Evolutionary conservation across 257 asterid genomes (phyloP).

Genomic region (Przewalskia tangutica): DNA sequence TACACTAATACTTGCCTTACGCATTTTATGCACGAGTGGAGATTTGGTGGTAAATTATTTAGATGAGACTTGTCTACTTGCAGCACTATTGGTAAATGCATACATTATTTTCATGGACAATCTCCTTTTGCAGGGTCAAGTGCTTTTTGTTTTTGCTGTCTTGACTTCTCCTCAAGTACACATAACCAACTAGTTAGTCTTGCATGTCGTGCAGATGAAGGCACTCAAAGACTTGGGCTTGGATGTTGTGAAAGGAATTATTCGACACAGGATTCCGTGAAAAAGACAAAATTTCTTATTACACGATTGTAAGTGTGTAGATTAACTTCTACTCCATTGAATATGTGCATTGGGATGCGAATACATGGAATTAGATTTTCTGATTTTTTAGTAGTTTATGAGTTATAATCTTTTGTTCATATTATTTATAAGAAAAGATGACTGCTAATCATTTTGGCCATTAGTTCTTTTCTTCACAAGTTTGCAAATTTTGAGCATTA

Average conservation of each 20-base stretch:
- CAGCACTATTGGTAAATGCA: background rate
- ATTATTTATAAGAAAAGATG: background rate
- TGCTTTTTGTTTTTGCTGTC: background rate
- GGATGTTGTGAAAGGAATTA: slow-evolving; percentile 90
- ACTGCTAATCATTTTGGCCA: background rate
- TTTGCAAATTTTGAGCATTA: background rate
- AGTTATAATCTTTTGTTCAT: no score
- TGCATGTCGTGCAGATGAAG: slow-evolving; percentile 60
- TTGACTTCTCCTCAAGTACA: background rate
- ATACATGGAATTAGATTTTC: background rate
- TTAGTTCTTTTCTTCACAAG: background rate
- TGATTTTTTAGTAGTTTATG: background rate
- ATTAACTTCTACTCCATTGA: background rate
- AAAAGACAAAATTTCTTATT: slow-evolving; percentile 61
- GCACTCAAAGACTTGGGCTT: slow-evolving; percentile 88
- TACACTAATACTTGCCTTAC: background rate
- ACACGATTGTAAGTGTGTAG: slow-evolving; percentile 52
- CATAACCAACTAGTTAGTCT: background rate
- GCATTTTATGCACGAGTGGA: background rate
- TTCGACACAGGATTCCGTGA: slow-evolving; percentile 70
- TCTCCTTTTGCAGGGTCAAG: background rate
- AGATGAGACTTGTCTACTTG: background rate
- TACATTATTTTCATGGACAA: background rate
- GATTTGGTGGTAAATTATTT: background rate
- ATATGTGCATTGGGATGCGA: background rate